Conservation (phyloP, 805 yeast species). For the Saccharomyces kudriavzevii region DNA sequence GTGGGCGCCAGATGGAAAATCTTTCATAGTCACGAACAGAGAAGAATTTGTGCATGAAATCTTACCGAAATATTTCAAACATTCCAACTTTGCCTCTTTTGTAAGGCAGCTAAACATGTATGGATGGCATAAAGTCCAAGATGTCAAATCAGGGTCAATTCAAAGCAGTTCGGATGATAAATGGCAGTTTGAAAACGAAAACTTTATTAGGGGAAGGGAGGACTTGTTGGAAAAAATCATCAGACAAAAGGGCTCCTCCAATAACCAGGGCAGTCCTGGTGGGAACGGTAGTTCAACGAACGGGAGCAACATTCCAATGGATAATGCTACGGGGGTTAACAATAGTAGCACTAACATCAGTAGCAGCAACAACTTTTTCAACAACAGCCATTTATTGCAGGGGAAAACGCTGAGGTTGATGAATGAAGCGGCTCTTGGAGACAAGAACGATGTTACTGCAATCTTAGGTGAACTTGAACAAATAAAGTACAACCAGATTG, state of each 20-base stretch:
- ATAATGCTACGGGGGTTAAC: not conserved
- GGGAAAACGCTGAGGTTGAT: constrained; percentile 7
- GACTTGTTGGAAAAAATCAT: constrained; percentile 80
- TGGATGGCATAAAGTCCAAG: constrained; percentile 98
- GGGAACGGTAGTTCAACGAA: constrained; percentile 7
- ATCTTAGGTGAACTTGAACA: constrained; percentile 64
- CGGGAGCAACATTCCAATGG: not conserved
- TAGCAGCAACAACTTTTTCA: not conserved
- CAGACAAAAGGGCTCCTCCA: constrained; percentile 45
- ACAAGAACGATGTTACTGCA: constrained; percentile 9
- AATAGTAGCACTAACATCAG: constrained; percentile 3
- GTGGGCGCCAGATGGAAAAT: constrained; percentile 81
- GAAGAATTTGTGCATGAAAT: constrained; percentile 75
- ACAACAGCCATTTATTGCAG: not conserved
- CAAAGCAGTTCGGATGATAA: constrained; percentile 59
- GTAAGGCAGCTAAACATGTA: constrained; percentile 96
- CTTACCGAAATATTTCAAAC: constrained; percentile 89
- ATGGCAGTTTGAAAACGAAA: constrained; percentile 82
- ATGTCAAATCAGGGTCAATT: constrained; percentile 68
- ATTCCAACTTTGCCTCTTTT: constrained; percentile 89
- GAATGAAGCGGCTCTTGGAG: constrained; percentile 10
- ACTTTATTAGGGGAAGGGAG: constrained; percentile 68
- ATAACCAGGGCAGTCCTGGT: constrained; percentile 16
- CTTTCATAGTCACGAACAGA: constrained; percentile 76
- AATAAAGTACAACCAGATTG: constrained; percentile 67